Evolutionary conservation across 805 yeast genomes (phyloP).

Genomic region (Dipodascus albidus): DNA sequence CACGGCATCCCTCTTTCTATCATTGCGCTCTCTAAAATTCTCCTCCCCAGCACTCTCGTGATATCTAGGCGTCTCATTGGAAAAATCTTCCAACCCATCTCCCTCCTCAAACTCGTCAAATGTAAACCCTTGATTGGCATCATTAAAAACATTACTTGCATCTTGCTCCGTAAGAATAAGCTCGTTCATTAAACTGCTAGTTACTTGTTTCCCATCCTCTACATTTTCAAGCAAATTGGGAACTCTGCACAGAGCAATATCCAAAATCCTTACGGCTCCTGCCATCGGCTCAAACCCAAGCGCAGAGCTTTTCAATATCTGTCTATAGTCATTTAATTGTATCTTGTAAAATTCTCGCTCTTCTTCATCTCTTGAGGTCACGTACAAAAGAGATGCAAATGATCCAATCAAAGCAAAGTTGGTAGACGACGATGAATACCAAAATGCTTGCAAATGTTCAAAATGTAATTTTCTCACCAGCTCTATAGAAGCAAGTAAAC

Average conservation of each 20-base stretch:
- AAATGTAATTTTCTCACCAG: constrained; percentile 64
- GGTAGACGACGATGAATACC: constrained; percentile 76
- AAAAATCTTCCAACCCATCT: background rate
- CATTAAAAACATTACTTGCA: background rate
- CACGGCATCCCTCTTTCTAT: background rate
- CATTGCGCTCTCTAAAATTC: background rate
- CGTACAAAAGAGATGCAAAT: constrained; percentile 71
- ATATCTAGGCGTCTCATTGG: background rate
- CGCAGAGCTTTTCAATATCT: constrained; percentile 62
- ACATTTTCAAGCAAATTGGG: constrained; percentile 31
- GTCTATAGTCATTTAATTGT: constrained; percentile 62
- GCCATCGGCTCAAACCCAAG: constrained; percentile 69
- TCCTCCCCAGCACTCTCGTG: background rate
- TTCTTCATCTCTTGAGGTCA: constrained; percentile 43
- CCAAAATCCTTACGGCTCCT: constrained; percentile 62
- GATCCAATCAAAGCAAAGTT: constrained; percentile 78
- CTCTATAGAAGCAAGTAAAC: constrained; percentile 72
- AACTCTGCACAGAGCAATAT: constrained; percentile 58
- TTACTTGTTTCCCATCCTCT: background rate
- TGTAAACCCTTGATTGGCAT: background rate
- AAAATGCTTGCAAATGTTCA: constrained; percentile 78
- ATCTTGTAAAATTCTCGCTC: constrained; percentile 57
- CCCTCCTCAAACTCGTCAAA: constrained; percentile 1
- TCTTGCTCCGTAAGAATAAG: background rate
- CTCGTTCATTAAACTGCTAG: background rate